Evolutionary conservation across 805 yeast species (phyloP), one percentile per base, ranked within the genome.

Genomic region (Metschnikowia anglica): DNA sequence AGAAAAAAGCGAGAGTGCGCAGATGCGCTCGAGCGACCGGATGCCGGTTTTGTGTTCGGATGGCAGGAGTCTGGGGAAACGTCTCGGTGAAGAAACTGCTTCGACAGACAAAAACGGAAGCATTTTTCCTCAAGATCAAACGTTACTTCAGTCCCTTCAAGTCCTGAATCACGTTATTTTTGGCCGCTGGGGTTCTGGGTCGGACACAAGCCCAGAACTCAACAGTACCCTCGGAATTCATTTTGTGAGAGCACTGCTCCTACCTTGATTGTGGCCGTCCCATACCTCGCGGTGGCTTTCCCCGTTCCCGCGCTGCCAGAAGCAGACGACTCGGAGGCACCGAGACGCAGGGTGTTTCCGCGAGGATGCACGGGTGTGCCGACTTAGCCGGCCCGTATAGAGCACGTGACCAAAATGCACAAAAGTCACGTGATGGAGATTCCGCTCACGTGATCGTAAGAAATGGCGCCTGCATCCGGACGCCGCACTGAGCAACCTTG

Each of bases 401-500:
- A n/a, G n/a, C 34, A 31, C 23, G 34, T 29, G 40, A 20, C 28
- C 27, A 6, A 23, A 23, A 23, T 7, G 9, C 25, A 10, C 15
- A 26, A 11, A n/a, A 6, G 24, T 25, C 39, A 36, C 39, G 33
- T 36, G 39, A 25, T n/a, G n/a, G n/a, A n/a, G n/a, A n/a, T n/a
- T n/a, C n/a, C 18, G 8, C 13, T 17, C 40, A 28, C 34, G 40
- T 34, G 35, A 23, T 10, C 25, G 10, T 8, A 18, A 9, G 16
- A 17, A 19, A 16, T 5, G 25, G n/a, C 25, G 25, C 26, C 12
- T 20, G 26, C 36, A 21, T 12, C 10, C 16, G 25, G 19, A 11
- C 32, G 21, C 39, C 24, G 13, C 17, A 37, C 31, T 7, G 29
- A 40, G 43, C 43, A 40, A 40, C 34, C 43, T 39, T 34, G 21